These are phyloP conservation scores for Fragaria iinumae DNA, from an alignment of 306 rosid species.

Conservation along the genomic window DNA sequence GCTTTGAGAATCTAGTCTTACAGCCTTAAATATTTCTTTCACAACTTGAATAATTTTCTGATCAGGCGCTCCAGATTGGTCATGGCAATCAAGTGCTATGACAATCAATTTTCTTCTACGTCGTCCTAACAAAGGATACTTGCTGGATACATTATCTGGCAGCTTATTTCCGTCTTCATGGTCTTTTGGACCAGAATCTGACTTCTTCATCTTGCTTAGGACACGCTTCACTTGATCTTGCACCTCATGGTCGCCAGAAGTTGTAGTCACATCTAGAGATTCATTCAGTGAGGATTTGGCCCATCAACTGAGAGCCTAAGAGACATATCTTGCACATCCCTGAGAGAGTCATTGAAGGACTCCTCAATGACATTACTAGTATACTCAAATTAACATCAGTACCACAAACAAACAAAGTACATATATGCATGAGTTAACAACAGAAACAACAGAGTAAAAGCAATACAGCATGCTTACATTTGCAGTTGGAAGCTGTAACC, in stretches of 20 bases:
- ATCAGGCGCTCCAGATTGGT: too few relatives aligned
- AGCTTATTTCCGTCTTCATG: too few relatives aligned
- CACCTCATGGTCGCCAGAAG: constrained; percentile 42
- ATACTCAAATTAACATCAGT: neutral
- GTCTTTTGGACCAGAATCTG: too few relatives aligned
- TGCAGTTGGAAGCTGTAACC: constrained; percentile 60
- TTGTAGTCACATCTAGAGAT: constrained; percentile 33
- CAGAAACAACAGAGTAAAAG: neutral
- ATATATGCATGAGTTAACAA: neutral
- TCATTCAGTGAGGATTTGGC: constrained; percentile 39
- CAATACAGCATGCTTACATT: constrained; percentile 36
- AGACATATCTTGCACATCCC: constrained; percentile 68
- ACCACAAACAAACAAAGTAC: neutral
- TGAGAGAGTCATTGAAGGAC: constrained; percentile 61
- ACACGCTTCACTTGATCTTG: constrained; percentile 65
- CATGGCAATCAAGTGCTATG: too few relatives aligned
- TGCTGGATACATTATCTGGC: too few relatives aligned
- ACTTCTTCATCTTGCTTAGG: constrained; percentile 44
- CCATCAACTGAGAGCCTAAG: constrained; percentile 73
- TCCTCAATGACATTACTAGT: constrained; percentile 24
- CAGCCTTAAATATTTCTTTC: too few relatives aligned
- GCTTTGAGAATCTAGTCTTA: too few relatives aligned
- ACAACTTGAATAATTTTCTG: too few relatives aligned
- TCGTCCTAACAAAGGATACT: too few relatives aligned
- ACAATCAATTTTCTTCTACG: too few relatives aligned